Evolutionary conservation across 2,329 filamentous ascomycete genomes (phyloP), one percentile per base, ranked within the genome.

Genomic region (Alternaria solani): DNA sequence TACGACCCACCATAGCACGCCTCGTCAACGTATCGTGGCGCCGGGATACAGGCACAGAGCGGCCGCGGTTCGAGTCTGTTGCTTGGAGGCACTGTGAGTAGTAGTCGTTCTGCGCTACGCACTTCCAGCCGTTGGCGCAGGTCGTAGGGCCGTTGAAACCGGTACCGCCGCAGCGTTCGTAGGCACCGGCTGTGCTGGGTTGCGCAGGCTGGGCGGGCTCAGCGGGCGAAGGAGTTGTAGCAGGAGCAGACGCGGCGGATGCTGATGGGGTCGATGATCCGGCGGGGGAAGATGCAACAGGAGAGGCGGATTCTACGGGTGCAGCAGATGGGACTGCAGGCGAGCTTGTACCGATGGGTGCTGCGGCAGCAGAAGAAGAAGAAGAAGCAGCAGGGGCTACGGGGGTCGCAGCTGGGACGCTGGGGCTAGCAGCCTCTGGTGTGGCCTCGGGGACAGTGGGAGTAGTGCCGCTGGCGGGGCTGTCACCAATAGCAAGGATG

Each of bases 111-210:
- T 65, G 68, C 5, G 65, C 64, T 14, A 71, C 70, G 73, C 81
- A 84, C 6, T 69, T 70, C 49, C 65, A 70, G n/a, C 81, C 81
- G 18, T 66, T 32, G 1, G 74, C 71, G 47, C 82, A 84, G n/a
- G 67, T 51, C 0, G 75, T 79, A 0, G 78, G 49, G 8, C 82
- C 82, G 5, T 66, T 78, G 58, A 69, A 82, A 43, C 74, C 76
- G 5, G 62, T 66, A 23, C 82, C 82, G 60, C 81, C 82, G 64
- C 82, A 83, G 61, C 81, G 81, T 2, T 75, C 76, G 67, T 80
- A 83, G 11, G 61, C 51, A 11, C 58, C 49, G 12, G 38, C 57
- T 4, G 54, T 47, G 32, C 32, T 36, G 3, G 32, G 32, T 14
- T 34, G 32, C n/a, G 62, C 30, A 5, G 51, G 51, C 46, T 49